Evolutionary conservation across 225 moss, liverwort and hornwort genomes (phyloP).

Genomic region (Asterella californica): DNA sequence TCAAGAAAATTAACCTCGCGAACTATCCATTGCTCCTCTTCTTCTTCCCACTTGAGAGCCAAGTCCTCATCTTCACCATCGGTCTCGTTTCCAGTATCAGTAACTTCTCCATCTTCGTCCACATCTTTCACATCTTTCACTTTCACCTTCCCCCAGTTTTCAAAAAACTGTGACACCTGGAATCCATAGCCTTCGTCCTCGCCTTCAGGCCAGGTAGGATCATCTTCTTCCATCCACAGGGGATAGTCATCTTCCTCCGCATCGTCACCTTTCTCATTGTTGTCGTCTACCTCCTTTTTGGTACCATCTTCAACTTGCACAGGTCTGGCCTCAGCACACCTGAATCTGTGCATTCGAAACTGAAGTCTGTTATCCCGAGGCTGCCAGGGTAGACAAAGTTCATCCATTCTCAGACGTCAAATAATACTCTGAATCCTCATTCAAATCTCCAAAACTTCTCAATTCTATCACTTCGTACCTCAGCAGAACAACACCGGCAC

Average conservation of each 20-base stretch:
- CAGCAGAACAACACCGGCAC: too few relatives aligned
- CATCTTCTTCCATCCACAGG: constrained; percentile 41
- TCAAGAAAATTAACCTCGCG: constrained; percentile 33
- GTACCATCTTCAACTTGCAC: neutral
- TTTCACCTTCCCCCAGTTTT: constrained; percentile 23
- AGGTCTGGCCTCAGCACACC: constrained; percentile 11
- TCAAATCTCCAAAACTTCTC: neutral
- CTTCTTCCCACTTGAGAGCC: constrained; percentile 36
- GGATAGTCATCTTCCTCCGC: constrained; percentile 41
- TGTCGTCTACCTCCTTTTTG: neutral
- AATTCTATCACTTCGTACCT: neutral
- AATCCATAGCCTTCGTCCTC: constrained; percentile 41
- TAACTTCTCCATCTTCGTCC: constrained; percentile 20
- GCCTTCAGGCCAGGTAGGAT: constrained; percentile 44
- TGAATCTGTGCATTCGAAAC: constrained; percentile 21
- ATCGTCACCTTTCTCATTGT: neutral
- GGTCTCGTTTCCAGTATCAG: constrained; percentile 9
- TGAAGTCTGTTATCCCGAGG: constrained; percentile 14
- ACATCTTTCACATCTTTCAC: constrained; percentile 24
- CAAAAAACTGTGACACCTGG: constrained; percentile 30
- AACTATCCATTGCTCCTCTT: constrained; percentile 39
- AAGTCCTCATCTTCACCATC: constrained; percentile 10
- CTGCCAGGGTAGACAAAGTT: constrained; percentile 6
- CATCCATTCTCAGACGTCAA: neutral
- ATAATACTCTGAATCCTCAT: too few relatives aligned